Evolutionary conservation across 306 rosid genomes (phyloP).

Genomic region (Sesbania bispinosa): DNA sequence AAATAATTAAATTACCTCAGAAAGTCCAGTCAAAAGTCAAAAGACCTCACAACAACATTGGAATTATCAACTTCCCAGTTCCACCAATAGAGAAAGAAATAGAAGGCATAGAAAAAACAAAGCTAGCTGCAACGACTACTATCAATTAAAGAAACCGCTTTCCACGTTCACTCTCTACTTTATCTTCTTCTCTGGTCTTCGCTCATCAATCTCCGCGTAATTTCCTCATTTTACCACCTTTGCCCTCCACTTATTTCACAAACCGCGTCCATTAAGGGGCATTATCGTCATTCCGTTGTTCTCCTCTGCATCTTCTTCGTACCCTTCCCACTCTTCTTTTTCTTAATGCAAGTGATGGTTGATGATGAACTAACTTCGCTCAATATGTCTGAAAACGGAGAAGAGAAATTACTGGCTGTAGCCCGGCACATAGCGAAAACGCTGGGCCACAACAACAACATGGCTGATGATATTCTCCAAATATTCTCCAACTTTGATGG

Average conservation of each 20-base stretch:
- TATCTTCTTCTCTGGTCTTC: neutral
- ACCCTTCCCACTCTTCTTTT: neutral
- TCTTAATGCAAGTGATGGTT: neutral
- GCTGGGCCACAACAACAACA: constrained; percentile 64
- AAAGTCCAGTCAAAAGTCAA: constrained; percentile 15
- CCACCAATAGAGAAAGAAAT: neutral
- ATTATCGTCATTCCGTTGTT: neutral
- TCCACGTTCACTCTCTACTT: constrained; percentile 26
- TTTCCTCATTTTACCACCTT: neutral
- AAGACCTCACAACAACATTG: neutral
- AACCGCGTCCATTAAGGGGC: constrained; percentile 52
- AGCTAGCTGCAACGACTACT: constrained; percentile 16
- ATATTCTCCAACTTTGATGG: constrained; percentile 91
- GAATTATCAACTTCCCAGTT: neutral
- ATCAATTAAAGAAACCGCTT: constrained; percentile 20
- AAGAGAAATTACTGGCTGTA: constrained; percentile 80
- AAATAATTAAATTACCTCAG: neutral
- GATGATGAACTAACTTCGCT: neutral
- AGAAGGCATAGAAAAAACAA: neutral
- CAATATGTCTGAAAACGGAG: constrained; percentile 88
- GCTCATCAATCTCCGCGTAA: constrained; percentile 9
- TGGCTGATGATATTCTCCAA: constrained; percentile 89
- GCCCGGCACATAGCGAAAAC: constrained; percentile 98
- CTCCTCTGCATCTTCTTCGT: neutral
- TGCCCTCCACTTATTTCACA: constrained; percentile 9